These are phyloP conservation scores for Ambrosiella xylebori DNA, from an alignment of 2,329 filamentous ascomycete species.

Conservation along the genomic window DNA sequence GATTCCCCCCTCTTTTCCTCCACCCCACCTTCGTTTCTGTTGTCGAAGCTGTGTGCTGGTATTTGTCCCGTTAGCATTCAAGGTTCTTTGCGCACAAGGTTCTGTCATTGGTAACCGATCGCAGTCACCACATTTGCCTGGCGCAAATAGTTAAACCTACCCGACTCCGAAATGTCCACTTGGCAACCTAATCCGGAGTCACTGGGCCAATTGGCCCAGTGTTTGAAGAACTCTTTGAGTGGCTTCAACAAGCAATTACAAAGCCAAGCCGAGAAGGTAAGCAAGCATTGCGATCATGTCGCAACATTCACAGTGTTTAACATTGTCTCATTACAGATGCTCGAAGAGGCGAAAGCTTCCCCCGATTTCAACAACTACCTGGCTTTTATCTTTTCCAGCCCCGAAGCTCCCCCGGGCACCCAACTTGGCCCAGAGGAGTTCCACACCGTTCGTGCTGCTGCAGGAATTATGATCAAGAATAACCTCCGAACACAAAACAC, in stretches of 20 bases:
- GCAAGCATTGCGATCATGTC: conserved; percentile 18
- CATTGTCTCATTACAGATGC: conserved; percentile 47
- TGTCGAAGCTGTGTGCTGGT: background rate
- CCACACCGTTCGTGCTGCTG: conserved; percentile 65
- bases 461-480: conserved; percentile 91
- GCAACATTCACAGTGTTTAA: conserved; percentile 11
- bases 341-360: conserved; percentile 69
- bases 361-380: conserved; percentile 97
- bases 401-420: conserved; percentile 43
- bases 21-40: background rate
- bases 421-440: conserved; percentile 43
- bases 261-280: conserved; percentile 76
- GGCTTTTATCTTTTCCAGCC: conserved; percentile 68
- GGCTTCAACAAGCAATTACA: conserved; percentile 62
- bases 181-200: conserved; percentile 86
- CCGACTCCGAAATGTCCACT: conserved; percentile 42
- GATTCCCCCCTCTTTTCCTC: background rate
- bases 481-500: conserved; percentile 64
- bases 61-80: background rate
- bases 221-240: conserved; percentile 81
- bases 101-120: background rate
- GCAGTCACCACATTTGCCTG: background rate
- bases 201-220: conserved; percentile 74
- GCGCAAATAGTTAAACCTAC: background rate
- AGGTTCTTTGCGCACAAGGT: background rate